Evolutionary conservation across 169 alveolate genomes (phyloP), one percentile per base, ranked within the genome.

Genomic region (Miamiensis avidus): DNA sequence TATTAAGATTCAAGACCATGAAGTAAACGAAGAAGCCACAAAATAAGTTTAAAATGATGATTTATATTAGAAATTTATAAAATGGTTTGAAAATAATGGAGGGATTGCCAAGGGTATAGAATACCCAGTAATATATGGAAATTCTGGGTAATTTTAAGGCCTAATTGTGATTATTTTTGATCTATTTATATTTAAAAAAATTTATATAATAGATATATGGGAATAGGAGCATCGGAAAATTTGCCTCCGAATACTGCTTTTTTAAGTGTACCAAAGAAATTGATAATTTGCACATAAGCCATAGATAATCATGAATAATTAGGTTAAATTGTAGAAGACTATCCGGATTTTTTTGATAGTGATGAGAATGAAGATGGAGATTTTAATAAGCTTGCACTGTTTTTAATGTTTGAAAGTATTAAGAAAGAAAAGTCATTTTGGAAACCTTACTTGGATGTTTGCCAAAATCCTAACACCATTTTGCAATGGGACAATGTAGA

Each of bases 371-470:
- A 82, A 20, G 76, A 69, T 30, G 88, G 78, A 1, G 73, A 79
- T 49, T 79, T 79, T 79, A 79, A 49, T 49, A 65, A 74, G 25
- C 65, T 87, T 29, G 34, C 85, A 30, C 81, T 82, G 0, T 87
- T 65, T 78, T 82, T 87, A 32, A 82, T 87, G 85, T 31, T 78
- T n/a, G 95, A 91, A 72, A 82, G 77, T 32, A 26, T 65, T 29
- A 88, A 88, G 75, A 88, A 87, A 1, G 91, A 88, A 30, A 81
- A 88, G 26, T 33, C 89, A 1, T 81, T 75, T 81, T 91, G 85
- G 83, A 69, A 33, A 49, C 95, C 92, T 30, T 91, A 87, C 64
- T 82, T 91, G 16, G 82, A 88, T n/a, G 82, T 89, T 25, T 34
- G 87, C 29, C 91, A 88, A 31, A 83, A 86, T 29, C 31, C 76